phyloP scores from a whole-genome alignment of 1,139 yeast genomes.

The Lodderomyces beijingensis region DNA sequence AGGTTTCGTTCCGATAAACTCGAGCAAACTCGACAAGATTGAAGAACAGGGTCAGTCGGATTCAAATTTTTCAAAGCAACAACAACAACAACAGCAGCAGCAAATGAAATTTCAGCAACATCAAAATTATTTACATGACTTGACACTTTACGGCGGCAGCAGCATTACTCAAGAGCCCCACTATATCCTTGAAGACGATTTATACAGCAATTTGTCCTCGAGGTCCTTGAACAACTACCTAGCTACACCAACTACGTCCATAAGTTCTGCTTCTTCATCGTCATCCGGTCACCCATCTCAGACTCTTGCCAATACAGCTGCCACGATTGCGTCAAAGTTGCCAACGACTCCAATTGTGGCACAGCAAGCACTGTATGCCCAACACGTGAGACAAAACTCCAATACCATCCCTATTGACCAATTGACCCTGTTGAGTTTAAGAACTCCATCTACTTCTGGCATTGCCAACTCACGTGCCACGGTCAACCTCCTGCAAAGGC shows the following conservation, averaged over 20 bases:
- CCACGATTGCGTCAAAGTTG: slow-evolving; percentile 3
- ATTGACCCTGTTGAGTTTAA: slow-evolving; percentile 25
- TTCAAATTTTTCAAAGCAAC: no score
- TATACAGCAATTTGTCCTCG: slow-evolving; percentile 11
- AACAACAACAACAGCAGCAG: slow-evolving; percentile 1
- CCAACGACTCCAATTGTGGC: slow-evolving; percentile 6
- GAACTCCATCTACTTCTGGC: slow-evolving; percentile 9
- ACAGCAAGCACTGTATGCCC: slow-evolving; percentile 4
- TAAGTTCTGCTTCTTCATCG: slow-evolving; percentile 9
- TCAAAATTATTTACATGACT: not conserved
- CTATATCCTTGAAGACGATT: slow-evolving; percentile 7
- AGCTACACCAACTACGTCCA: slow-evolving; percentile 8
- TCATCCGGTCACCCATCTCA: slow-evolving; percentile 5
- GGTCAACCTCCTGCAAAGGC: slow-evolving; percentile 6
- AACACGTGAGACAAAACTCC: slow-evolving; percentile 13
- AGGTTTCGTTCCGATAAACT: not conserved
- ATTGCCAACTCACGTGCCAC: slow-evolving; percentile 1
- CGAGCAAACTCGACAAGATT: slow-evolving; percentile 1
- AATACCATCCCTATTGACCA: slow-evolving; percentile 25
- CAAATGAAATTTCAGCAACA: not conserved
- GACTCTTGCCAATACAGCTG: slow-evolving; percentile 4
- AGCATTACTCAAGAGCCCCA: slow-evolving; percentile 1
- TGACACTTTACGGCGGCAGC: slow-evolving; percentile 1
- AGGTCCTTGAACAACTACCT: slow-evolving; percentile 11
- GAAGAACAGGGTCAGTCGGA: slow-evolving; percentile 1